A percentile compares a stretch with the other conserved stretches of the same genome.
Evolutionary conservation across 306 rosid species (phyloP).

Genomic region (Rosa lucieae): DNA sequence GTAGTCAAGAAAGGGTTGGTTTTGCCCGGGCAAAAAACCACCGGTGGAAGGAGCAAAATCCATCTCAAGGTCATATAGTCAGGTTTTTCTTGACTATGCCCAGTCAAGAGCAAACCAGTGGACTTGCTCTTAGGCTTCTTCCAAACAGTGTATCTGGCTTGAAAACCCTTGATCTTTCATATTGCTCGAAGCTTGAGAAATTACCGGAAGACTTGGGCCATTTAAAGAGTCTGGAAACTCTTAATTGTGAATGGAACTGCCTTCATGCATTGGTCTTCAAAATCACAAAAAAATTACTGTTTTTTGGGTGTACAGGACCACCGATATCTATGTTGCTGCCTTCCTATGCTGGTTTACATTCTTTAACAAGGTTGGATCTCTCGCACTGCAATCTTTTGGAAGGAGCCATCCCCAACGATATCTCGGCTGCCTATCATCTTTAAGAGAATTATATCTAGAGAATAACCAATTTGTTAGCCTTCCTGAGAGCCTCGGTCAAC

Average conservation of each 20-base stretch:
- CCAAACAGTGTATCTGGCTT: background rate
- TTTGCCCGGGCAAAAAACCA: too few relatives aligned
- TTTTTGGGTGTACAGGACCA: background rate
- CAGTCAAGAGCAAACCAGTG: too few relatives aligned
- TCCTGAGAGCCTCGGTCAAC: background rate
- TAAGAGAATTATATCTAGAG: background rate
- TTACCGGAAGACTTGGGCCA: slow-evolving; percentile 6
- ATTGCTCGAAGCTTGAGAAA: background rate
- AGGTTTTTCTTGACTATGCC: too few relatives aligned
- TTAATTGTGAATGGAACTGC: background rate
- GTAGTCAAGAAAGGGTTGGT: too few relatives aligned
- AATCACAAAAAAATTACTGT: background rate
- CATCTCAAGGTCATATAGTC: too few relatives aligned
- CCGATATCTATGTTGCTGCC: background rate
- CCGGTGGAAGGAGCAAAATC: too few relatives aligned
- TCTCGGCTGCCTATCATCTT: background rate
- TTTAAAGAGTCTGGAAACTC: background rate
- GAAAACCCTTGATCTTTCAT: background rate
- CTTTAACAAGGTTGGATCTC: background rate
- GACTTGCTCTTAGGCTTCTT: background rate
- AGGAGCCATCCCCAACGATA: background rate
- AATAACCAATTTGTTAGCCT: background rate
- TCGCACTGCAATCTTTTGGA: background rate
- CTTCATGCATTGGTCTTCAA: background rate
- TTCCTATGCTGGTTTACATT: background rate